Percentiles rank a stretch among this genome's conserved stretches.
Evolutionary conservation across 805 yeast species (phyloP).

Genomic region (Pichia rugopelliculosa): DNA sequence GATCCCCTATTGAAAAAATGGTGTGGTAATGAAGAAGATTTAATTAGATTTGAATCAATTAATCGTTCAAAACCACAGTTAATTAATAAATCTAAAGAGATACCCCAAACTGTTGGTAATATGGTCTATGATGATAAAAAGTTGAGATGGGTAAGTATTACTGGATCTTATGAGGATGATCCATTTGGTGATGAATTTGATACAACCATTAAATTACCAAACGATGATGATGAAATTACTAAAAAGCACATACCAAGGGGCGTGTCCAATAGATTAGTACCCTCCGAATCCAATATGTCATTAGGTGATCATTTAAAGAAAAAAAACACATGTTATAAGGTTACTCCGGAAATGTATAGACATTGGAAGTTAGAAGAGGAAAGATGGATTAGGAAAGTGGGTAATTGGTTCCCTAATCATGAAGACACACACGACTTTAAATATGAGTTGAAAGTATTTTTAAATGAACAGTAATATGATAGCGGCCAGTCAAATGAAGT

Average conservation of each 20-base stretch:
- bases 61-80: constrained; percentile 26
- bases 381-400: constrained; percentile 30
- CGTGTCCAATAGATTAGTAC: constrained; percentile 7
- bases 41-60: constrained; percentile 40
- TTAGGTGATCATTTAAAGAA: constrained; percentile 5
- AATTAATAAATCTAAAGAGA: background rate
- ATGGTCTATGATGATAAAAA: constrained; percentile 56
- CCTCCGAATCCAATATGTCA: constrained; percentile 11
- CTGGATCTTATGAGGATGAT: constrained; percentile 34
- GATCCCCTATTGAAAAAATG: constrained; percentile 46
- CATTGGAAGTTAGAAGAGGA: constrained; percentile 27
- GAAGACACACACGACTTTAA: constrained; percentile 21
- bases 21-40: constrained; percentile 61
- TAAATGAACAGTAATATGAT: constrained; percentile 21
- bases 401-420: constrained; percentile 30
- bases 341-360: constrained; percentile 22
- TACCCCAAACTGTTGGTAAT: constrained; percentile 38
- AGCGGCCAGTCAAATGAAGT: no score
- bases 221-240: background rate
- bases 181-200: constrained; percentile 49
- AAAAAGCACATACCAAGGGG: constrained; percentile 13
- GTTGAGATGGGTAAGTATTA: constrained; percentile 50
- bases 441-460: constrained; percentile 26
- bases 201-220: constrained; percentile 11
- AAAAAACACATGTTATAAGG: constrained; percentile 15